phyloP scores from a whole-genome alignment of 148 eudicot genomes.

The Nyssa sinensis region DNA sequence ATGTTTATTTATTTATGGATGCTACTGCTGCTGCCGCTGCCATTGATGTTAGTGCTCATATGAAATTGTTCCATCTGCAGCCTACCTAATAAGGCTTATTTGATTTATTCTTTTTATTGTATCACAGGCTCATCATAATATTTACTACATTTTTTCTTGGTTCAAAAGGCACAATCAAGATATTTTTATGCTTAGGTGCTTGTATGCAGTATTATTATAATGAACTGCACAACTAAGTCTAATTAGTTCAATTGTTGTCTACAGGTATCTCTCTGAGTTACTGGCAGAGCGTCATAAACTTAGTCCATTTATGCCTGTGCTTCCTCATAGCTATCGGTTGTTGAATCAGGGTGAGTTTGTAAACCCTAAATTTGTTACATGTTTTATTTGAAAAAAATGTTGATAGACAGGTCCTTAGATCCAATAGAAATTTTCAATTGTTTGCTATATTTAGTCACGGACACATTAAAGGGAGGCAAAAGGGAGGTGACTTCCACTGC shows the following conservation, averaged over 20 bases:
- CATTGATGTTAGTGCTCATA: neutral
- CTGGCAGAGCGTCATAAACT: slow-evolving; percentile 82
- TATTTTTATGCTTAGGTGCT: neutral
- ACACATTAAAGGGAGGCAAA: neutral
- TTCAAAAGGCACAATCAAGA: slow-evolving; percentile 1
- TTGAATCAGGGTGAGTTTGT: slow-evolving; percentile 83
- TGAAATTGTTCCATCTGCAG: neutral
- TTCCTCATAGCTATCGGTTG: slow-evolving; percentile 68
- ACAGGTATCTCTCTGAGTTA: slow-evolving; percentile 83
- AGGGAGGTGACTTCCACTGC: neutral
- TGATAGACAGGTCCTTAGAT: neutral
- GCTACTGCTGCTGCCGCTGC: neutral
- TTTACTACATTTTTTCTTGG: neutral
- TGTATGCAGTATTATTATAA: neutral
- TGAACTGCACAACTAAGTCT: neutral
- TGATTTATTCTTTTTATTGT: neutral
- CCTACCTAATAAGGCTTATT: neutral
- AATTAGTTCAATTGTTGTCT: neutral
- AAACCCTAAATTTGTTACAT: neutral
- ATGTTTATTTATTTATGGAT: neutral
- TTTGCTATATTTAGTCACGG: neutral
- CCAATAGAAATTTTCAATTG: neutral
- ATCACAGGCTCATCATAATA: neutral
- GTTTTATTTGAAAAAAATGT: neutral
- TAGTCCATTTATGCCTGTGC: slow-evolving; percentile 76